These are phyloP conservation scores for Aspergillus ochraceoroseus DNA, from an alignment of 2,329 filamentous ascomycete genomes.

Conservation along the genomic window DNA sequence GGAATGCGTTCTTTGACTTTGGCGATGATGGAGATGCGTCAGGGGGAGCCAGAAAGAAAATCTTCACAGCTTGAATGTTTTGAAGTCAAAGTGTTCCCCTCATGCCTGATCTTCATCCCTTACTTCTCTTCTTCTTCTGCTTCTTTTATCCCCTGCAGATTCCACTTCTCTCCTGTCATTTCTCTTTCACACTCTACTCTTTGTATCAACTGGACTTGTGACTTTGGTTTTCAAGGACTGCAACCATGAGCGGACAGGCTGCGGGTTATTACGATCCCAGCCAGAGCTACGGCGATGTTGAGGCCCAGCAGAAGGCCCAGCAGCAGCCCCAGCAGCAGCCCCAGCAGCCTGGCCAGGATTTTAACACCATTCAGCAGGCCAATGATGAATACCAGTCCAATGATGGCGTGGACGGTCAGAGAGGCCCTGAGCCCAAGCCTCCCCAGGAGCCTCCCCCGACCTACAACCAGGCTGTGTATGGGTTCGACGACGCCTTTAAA, in stretches of 20 bases:
- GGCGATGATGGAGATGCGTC: neutral
- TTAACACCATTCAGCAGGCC: conserved; percentile 2
- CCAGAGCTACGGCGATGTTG: conserved; percentile 23
- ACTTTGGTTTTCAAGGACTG: conserved; percentile 4
- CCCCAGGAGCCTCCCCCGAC: conserved; percentile 28
- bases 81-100: too few species aligned
- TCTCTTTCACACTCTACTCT: neutral
- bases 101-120: conserved; percentile 2
- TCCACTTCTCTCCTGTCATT: neutral
- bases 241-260: conserved; percentile 37
- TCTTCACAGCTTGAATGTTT: too few species aligned
- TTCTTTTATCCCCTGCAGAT: neutral
- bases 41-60: too few species aligned
- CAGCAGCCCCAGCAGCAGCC: conserved; percentile 21
- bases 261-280: conserved; percentile 35
- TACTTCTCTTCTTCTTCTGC: neutral
- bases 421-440: conserved; percentile 21
- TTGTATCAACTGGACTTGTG: neutral
- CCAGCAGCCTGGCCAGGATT: conserved; percentile 16
- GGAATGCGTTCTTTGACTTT: too few species aligned
- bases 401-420: conserved; percentile 7
- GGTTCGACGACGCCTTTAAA: conserved; percentile 77
- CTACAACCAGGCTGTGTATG: conserved; percentile 36
- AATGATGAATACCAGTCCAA: conserved; percentile 11
- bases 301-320: conserved; percentile 13